These are phyloP conservation scores for Paecilomyces sp. DNA, from an alignment of 2,329 filamentous ascomycete genomes.

Conservation along the genomic window DNA sequence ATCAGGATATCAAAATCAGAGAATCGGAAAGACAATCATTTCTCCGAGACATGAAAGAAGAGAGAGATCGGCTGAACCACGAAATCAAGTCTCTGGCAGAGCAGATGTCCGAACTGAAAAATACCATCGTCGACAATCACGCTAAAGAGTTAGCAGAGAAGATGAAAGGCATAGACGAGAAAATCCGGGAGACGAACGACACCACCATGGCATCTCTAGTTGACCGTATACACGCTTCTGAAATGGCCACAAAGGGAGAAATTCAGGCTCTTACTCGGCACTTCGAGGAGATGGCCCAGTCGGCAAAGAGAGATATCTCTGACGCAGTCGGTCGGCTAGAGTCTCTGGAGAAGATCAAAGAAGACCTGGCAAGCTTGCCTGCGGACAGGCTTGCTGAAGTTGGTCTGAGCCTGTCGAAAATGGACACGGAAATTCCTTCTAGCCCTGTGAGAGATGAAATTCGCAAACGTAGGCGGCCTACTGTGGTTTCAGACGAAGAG, in stretches of 20 bases:
- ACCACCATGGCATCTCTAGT: not conserved
- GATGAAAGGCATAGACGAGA: not conserved
- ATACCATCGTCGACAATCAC: not conserved
- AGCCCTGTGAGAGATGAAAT: not conserved
- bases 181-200: not conserved
- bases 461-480: not conserved
- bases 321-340: conserved; percentile 1
- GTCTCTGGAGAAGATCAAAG: not conserved
- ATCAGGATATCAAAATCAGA: not conserved
- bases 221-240: conserved; percentile 4
- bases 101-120: conserved; percentile 4
- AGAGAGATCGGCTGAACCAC: conserved; percentile 7
- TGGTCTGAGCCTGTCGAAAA: not conserved
- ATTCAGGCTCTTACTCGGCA: not conserved
- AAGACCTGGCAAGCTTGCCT: conserved; percentile 1
- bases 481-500: not conserved
- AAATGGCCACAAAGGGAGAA: not conserved
- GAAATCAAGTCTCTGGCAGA: conserved; percentile 6
- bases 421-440: not conserved
- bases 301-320: not conserved
- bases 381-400: not conserved
- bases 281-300: not conserved
- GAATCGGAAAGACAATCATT: conserved; percentile 1
- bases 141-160: not conserved
- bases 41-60: conserved; percentile 7